Evolutionary conservation across 1,139 yeast genomes (phyloP), one percentile per base, ranked within the genome.

Genomic region (Yamadazyma sp.): DNA sequence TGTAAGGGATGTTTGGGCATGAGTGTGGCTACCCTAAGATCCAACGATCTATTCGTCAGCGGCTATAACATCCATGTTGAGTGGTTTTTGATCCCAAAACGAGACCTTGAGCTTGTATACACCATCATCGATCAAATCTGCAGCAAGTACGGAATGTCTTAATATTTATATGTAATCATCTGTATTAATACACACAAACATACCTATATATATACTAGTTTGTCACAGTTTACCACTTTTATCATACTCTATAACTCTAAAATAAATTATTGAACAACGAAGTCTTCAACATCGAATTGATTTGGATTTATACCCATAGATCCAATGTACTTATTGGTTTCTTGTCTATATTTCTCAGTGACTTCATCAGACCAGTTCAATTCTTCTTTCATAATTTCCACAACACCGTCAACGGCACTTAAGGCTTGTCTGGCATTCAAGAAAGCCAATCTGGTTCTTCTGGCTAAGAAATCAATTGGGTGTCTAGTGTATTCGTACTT

Each of bases 391-490:
- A 91, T 86, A 47, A 88, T 75, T 53, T 85, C 87, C 41, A 87
- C 89, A 34, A 91, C 95, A 45, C 85, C 85, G 46, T 89, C 95
- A 40, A 91, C 82, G 10, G 95, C 87, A 44, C 69, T 74, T 49
- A 82, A 68, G 22, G 98, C 96, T 51, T 87, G 92, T 61, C 81
- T 81, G 34, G 95, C 88, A 66, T 91, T 91, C 59, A 91, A 73
- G 71, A 89, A 91, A 2, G 96, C 96, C 60, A 88, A 80, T 66
- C 98, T 82, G 41, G 95, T 84, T 73, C 98, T 84, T 72, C 98
- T 84, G 42, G 95, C 89, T 49, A 91, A 74, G 74, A 91, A 89
- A 64, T 91, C 98, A 43, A 84, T 67, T 37, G 96, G 95, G 10
- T 92, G 86, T 65, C 95, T 77, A 36, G 89, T 81, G 60, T 88